Conservation (phyloP, 1,284 basidiomycete genomes). For the Apiotrichum brassicae region DNA sequence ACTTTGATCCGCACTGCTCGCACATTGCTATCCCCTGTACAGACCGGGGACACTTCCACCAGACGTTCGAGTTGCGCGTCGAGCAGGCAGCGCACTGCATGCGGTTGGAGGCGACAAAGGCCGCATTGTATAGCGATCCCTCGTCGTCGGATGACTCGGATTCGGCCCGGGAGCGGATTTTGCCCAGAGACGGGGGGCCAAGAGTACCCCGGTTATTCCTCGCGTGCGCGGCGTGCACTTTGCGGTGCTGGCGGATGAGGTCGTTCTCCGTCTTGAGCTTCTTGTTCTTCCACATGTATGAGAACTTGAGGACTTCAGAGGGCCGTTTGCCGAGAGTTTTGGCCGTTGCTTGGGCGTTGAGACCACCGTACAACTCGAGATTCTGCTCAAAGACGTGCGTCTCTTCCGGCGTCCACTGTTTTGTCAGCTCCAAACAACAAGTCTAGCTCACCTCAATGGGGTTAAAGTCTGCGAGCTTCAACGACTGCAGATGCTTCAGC, state of each 20-base stretch:
- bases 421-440: conserved; percentile 7
- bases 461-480: conserved; percentile 30
- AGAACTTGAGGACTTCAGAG: conserved; percentile 42
- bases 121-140: conserved; percentile 31
- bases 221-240: conserved; percentile 33
- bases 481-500: conserved; percentile 22
- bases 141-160: conserved; percentile 54
- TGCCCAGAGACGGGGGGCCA: conserved; percentile 37
- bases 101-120: conserved; percentile 18
- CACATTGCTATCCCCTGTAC: conserved; percentile 64
- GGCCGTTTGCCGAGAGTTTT: conserved; percentile 35
- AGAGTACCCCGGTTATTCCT: conserved; percentile 36
- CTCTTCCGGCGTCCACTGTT: conserved; percentile 27
- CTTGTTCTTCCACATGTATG: conserved; percentile 47
- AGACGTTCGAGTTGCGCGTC: conserved; percentile 63
- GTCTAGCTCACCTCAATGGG: conserved; percentile 29
- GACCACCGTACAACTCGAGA: conserved; percentile 39
- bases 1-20: conserved; percentile 65
- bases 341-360: conserved; percentile 39
- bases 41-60: conserved; percentile 82
- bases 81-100: conserved; percentile 65
- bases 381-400: conserved; percentile 31
- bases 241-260: conserved; percentile 37
- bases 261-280: conserved; percentile 43
- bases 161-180: conserved; percentile 26